Evolutionary conservation across 2,329 filamentous ascomycete genomes (phyloP).

Genomic region (Akanthomyces lecanii): DNA sequence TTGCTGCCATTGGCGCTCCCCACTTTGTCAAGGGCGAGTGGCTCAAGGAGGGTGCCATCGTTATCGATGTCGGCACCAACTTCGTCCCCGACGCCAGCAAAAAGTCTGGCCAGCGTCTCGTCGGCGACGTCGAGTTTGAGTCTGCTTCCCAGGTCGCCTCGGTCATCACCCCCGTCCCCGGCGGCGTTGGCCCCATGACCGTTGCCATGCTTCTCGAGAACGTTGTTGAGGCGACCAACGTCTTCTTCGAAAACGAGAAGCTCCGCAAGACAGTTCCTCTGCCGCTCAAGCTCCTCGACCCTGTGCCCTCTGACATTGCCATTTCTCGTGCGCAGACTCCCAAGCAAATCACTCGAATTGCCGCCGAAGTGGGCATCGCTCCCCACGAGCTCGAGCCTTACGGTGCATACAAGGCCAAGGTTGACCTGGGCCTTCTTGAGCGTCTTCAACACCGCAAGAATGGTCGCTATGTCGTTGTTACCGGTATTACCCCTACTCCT

Average conservation of each 20-base stretch:
- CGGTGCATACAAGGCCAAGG: constrained; percentile 92
- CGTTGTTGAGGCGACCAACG: constrained; percentile 78
- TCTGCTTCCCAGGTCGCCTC: constrained; percentile 81
- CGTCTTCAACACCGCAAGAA: constrained; percentile 82
- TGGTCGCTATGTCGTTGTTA: constrained; percentile 87
- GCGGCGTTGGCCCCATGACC: constrained; percentile 97
- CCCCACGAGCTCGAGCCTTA: constrained; percentile 91
- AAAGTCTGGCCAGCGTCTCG: constrained; percentile 87
- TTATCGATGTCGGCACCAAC: constrained; percentile 97
- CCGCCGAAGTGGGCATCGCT: constrained; percentile 81
- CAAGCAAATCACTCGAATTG: constrained; percentile 84
- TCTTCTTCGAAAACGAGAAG: constrained; percentile 80
- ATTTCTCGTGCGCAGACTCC: constrained; percentile 85
- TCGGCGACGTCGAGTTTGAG: constrained; percentile 92
- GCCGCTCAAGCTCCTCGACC: constrained; percentile 71
- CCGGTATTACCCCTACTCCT: constrained; percentile 93
- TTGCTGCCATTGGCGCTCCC: constrained; percentile 86
- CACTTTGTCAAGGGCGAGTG: constrained; percentile 91
- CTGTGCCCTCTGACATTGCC: constrained; percentile 93
- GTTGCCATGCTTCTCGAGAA: constrained; percentile 98
- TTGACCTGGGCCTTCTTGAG: constrained; percentile 76
- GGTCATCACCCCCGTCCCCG: constrained; percentile 91
- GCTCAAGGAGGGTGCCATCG: constrained; percentile 90
- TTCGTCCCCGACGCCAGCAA: constrained; percentile 84
- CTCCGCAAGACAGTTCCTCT: constrained; percentile 74